Evolutionary conservation across 306 rosid genomes (phyloP).

Genomic region (Castanopsis chinensis): DNA sequence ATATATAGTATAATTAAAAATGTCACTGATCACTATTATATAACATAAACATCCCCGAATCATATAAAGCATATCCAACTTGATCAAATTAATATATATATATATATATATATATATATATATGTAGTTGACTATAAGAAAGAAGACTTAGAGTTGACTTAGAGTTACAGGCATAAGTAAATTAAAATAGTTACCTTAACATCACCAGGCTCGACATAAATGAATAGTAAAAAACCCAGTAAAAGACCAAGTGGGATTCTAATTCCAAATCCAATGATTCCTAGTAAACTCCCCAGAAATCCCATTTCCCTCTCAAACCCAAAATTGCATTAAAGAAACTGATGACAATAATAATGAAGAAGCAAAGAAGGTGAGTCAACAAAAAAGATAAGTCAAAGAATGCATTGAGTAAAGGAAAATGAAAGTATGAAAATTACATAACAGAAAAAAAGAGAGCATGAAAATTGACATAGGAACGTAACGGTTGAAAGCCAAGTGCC

Average conservation of each 20-base stretch:
- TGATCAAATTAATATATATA: not conserved
- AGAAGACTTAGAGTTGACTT: not conserved
- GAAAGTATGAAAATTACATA: too few relatives aligned
- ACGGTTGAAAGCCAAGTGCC: slow-evolving; percentile 6
- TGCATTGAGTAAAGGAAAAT: not conserved
- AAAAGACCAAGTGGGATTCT: slow-evolving; percentile 23
- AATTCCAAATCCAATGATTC: slow-evolving; percentile 24
- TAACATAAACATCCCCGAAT: too few relatives aligned
- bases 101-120: too few relatives aligned
- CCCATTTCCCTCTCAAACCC: not conserved
- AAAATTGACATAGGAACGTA: slow-evolving; percentile 6
- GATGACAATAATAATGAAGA: not conserved
- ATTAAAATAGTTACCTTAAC: slow-evolving; percentile 13
- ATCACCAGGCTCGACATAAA: slow-evolving; percentile 9
- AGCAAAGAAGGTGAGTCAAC: not conserved
- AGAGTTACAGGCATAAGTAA: not conserved
- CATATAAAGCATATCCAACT: not conserved
- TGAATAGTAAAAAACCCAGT: slow-evolving; percentile 20
- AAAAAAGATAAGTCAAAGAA: too few relatives aligned
- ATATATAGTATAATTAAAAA: not conserved
- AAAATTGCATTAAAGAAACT: not conserved
- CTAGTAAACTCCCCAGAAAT: slow-evolving; percentile 4
- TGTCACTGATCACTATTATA: too few relatives aligned
- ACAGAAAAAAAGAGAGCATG: too few relatives aligned
- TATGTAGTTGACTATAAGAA: not conserved